Base-by-base conservation (phyloP, 2,329 filamentous ascomycete genomes). In the Parastagonospora nodorum region DNA sequence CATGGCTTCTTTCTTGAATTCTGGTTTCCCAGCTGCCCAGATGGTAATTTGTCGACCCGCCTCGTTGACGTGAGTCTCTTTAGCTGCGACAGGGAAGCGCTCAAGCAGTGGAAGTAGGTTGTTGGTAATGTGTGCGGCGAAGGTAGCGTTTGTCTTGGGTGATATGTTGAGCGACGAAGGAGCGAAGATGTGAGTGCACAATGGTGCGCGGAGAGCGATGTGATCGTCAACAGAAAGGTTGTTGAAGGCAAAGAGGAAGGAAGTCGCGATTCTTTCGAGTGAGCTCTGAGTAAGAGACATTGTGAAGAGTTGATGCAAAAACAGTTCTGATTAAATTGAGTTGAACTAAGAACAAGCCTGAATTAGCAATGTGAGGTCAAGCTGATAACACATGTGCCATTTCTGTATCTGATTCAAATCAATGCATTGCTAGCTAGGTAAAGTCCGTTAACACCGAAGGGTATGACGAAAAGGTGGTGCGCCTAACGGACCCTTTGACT, bases 1-100 rank as follows among this genome's bases (percentile, higher is more conserved):
- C 42, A 55, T 71, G 9, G 57, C 60, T 11, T 69, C 60, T 0
- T 63, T 56, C 8, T 48, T 58, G 40, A 70, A 69, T n/a, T 49
- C 46, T 6, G 66, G 43, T 28, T 53, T 44, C 8, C 62, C 60
- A 5, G 55, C 66, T 1, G 67, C 63, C 67, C 66, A 71, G 24
- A 68, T 50, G 12, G 61, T 62, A 32, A 73, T 62, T 24, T 61
- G 53, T 24, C 63, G 62, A n/a, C 51, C 42, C 11, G 37, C 36
- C 28, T 58, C 57, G 29, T 55, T 57, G 31, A 61, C 51, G 32
- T 60, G 50, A 12, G 48, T 39, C 37, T 63, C 57, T 31, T 57
- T 57, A 3, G 47, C 41, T 4, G 16, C 51, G 2, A 65, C 55
- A 10, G 58, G 61, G 42, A 68, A 65, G 11, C 49, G 45, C 10